Base-by-base conservation (phyloP, 805 yeast genomes). In the Saccharomycopsis olivae region DNA sequence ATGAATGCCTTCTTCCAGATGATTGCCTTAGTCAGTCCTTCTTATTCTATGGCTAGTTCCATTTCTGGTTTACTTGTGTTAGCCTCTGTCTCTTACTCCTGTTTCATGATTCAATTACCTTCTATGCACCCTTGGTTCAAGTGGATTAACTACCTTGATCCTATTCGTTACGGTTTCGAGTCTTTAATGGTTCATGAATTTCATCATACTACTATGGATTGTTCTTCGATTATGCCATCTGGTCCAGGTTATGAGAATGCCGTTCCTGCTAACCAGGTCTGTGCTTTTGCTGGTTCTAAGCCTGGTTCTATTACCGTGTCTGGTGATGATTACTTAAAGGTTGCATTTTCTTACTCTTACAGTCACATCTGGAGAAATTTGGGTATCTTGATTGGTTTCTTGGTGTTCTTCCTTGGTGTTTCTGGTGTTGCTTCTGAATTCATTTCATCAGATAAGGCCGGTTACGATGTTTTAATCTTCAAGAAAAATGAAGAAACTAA, bases 341-440 rank as follows among this genome's bases (percentile, higher is more conserved):
- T 50, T 3, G 55, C 75, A 6, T 84, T 57, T 57, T 53, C 57
- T 31, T 85, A 78, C 62, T 53, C 53, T 16, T 73, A 67, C 51
- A 47, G 57, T 16, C 84, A 85, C 57, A 67, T 71, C 36, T 85
- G 95, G 95, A 75, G 94, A 63, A 81, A 85, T 56, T 66, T 79
- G 42, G 95, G 87, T 52, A 72, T 79, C 44, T 44, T 71, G 44
- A 54, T 75, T 52, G 84, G 70, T 2, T 78, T 65, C 52, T 56
- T 66, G 41, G 46, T 64, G 3, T 68, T 38, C 20, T 50, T 51
- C 32, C 16, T 49, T 20, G 24, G 23, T 9, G 24, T 53, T 10
- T 38, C 48, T 20, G 49, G 50, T 11, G 19, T 51, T 23, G 53
- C 54, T 3, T 43, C 51, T 27, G 59, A 55, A 34, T 35, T 49